Base-by-base conservation (phyloP, 2,329 filamentous ascomycete genomes). In the Macrophomina tecta region DNA sequence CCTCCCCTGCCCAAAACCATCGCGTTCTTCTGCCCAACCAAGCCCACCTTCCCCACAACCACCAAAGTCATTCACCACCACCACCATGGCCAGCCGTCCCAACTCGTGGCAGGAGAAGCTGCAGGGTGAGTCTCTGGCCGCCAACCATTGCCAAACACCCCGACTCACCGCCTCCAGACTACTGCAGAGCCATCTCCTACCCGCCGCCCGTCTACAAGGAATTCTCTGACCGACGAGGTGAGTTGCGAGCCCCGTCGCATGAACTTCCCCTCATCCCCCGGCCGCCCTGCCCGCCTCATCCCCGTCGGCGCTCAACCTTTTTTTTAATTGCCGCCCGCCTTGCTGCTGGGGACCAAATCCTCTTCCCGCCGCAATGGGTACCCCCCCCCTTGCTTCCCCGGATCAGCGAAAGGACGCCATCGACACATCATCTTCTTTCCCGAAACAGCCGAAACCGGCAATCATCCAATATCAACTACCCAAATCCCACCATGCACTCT, bases 181-280 rank as follows among this genome's bases (percentile, higher is more conserved):
- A 78, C 61, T 79, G 77, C 65, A 69, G 68, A 28, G 71, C 68
- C 16, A 66, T 70, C 18, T 60, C 70, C n/a, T 63, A 75, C 8
- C 70, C 71, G 32, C 73, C 75, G 12, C 74, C 76, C 5, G 68
- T 69, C 9, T 78, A 71, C 56, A 76, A 78, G 63, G 76, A 78
- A 38, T 70, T 78, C 3, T 78, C 76, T 64, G 77, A 79, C 67
- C 76, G 76, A 62, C 70, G 77, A 69, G 77, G 77, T 79, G 70
- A 64, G 70, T 60, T 32, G 51, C 34, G 8, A 8, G 8, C 30
- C 30, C 51, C 48, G 30, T 30, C 30, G 48, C 53, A 30, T 56
- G 52, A 14, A 56, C 23, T 30, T 30, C 55, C 34, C 55, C 30
- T 51, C 46, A 14, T 30, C 52, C 11, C 12, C 45, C 45, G 9